A percentile compares a stretch with the other conserved stretches of the same genome.
Evolutionary conservation across 192 early-diverging fungal genomes (phyloP).

Genomic region (Backusella psychrophila): DNA sequence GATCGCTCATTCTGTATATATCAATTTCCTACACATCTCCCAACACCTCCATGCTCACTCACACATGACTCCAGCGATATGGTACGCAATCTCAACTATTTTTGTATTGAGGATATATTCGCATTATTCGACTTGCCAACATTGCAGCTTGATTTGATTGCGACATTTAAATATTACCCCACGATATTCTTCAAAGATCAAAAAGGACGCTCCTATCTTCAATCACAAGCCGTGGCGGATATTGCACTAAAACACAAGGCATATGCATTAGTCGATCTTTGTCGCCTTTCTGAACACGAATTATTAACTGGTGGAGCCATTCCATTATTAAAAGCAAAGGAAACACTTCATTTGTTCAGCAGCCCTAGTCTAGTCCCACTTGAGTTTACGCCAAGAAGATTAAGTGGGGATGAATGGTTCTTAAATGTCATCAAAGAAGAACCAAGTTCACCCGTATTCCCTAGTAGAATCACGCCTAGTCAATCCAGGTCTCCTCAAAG

Average conservation of each 20-base stretch:
- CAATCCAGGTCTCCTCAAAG: slow-evolving; percentile 2
- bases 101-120: background rate
- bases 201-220: slow-evolving; percentile 26
- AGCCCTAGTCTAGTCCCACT: background rate
- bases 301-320: slow-evolving; percentile 23
- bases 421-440: background rate
- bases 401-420: slow-evolving; percentile 9
- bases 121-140: background rate
- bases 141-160: background rate
- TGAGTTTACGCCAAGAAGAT: background rate
- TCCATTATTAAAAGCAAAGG: slow-evolving; percentile 22
- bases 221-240: slow-evolving; percentile 17
- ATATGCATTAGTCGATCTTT: slow-evolving; percentile 27
- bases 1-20: slow-evolving; percentile 7
- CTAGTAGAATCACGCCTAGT: background rate
- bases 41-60: slow-evolving; percentile 8
- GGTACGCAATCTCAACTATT: background rate
- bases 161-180: background rate
- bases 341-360: background rate
- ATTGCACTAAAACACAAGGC: slow-evolving; percentile 18
- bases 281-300: slow-evolving; percentile 19
- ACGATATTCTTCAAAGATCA: slow-evolving; percentile 15
- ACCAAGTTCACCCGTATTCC: background rate
- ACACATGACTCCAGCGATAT: background rate
- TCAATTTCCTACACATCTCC: slow-evolving; percentile 12